A percentile compares a stretch with the other conserved stretches of the same genome.
phyloP scores from a whole-genome alignment of 2,329 filamentous ascomycete genomes.

The Alternaria angustiovoidea region DNA sequence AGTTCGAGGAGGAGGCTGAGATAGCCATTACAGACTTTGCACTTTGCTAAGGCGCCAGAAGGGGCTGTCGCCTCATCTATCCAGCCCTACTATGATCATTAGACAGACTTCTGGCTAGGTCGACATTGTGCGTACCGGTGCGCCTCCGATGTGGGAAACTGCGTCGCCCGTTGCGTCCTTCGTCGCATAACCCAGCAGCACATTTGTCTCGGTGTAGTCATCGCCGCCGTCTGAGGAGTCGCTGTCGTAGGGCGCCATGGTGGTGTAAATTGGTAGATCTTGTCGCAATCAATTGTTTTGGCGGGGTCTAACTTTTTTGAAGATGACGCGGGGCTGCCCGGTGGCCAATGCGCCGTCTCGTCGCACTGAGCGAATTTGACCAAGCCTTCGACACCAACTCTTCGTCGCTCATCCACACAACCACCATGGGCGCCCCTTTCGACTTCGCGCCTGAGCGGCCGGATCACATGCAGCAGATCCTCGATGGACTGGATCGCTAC shows the following conservation, averaged over 20 bases:
- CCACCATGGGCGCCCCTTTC: slow-evolving; percentile 64
- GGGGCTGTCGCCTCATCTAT: slow-evolving; percentile 75
- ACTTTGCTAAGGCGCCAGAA: slow-evolving; percentile 79
- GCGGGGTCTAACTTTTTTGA: slow-evolving; percentile 22
- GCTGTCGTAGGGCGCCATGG: slow-evolving; percentile 83
- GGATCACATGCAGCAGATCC: slow-evolving; percentile 89
- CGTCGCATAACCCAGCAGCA: slow-evolving; percentile 88
- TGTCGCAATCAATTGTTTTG: background rate
- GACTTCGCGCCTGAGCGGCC: slow-evolving; percentile 93
- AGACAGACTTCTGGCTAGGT: background rate
- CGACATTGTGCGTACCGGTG: slow-evolving; percentile 70
- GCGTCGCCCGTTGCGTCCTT: slow-evolving; percentile 80
- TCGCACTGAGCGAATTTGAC: slow-evolving; percentile 32
- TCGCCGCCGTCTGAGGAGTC: slow-evolving; percentile 77
- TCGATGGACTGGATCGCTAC: slow-evolving; percentile 97
- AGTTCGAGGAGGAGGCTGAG: slow-evolving; percentile 90
- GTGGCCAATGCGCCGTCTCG: slow-evolving; percentile 18
- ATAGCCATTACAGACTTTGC: slow-evolving; percentile 83
- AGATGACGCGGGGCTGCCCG: slow-evolving; percentile 16
- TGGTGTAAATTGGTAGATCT: background rate
- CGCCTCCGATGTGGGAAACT: slow-evolving; percentile 87
- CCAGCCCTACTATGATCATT: slow-evolving; percentile 69
- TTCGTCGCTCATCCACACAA: slow-evolving; percentile 39
- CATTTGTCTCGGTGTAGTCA: slow-evolving; percentile 80
- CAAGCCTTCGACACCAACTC: slow-evolving; percentile 22